Percentiles rank a stretch among this genome's conserved stretches.
Evolutionary conservation across 1,139 yeast genomes (phyloP).

Genomic region (Zygosaccharomyces pseudobailii): DNA sequence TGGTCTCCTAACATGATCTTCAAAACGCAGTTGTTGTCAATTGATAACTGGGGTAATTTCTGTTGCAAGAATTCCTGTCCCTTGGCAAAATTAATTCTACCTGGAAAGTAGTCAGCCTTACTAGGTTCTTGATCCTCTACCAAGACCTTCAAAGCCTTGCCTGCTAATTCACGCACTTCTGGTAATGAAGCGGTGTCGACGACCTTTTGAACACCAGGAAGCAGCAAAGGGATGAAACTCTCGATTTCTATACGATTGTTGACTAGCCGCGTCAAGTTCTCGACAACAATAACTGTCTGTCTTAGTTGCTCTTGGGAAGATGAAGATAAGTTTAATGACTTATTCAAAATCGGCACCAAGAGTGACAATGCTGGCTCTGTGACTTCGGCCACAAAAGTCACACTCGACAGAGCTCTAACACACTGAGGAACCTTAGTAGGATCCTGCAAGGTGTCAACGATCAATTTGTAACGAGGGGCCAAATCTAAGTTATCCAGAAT

Average conservation of each 20-base stretch:
- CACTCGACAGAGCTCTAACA: constrained; percentile 84
- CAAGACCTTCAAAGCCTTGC: constrained; percentile 75
- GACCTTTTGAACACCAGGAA: constrained; percentile 89
- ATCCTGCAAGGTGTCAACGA: constrained; percentile 83
- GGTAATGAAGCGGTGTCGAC: constrained; percentile 89
- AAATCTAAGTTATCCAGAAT: constrained; percentile 90
- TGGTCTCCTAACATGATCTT: constrained; percentile 36
- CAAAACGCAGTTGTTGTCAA: constrained; percentile 18
- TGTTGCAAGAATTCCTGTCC: constrained; percentile 46
- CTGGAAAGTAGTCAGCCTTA: constrained; percentile 55
- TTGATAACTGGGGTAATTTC: constrained; percentile 30
- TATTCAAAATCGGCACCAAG: constrained; percentile 86
- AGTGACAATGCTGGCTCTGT: constrained; percentile 92
- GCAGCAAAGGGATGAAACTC: constrained; percentile 73
- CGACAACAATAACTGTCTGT: constrained; percentile 94
- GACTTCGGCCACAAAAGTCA: constrained; percentile 96
- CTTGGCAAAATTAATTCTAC: constrained; percentile 57
- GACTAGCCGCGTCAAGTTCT: constrained; percentile 90
- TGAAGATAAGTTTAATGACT: constrained; percentile 84
- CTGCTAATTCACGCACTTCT: constrained; percentile 91
- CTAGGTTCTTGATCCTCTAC: constrained; percentile 69
- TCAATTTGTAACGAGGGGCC: constrained; percentile 77
- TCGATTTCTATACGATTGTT: constrained; percentile 92
- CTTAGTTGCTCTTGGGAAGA: constrained; percentile 88
- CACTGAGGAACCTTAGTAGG: constrained; percentile 87